Conservation (phyloP, 2,329 filamentous ascomycete species). For the Fusarium sulawesiense region DNA sequence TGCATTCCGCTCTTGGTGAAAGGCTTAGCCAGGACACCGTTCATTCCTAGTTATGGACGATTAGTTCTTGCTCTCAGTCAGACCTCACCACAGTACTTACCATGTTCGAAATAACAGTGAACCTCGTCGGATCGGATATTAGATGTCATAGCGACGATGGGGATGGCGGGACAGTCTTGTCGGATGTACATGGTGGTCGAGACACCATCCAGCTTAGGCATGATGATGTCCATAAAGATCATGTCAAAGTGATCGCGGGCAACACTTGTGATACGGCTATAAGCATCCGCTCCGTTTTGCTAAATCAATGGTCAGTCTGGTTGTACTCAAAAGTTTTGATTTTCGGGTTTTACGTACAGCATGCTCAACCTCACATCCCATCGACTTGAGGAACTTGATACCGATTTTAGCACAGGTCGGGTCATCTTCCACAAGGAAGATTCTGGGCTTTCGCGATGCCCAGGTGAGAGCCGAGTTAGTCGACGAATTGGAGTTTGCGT, state of each 20-base stretch:
- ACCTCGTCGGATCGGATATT: constrained; percentile 98
- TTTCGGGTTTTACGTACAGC: constrained; percentile 62
- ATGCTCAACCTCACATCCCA: constrained; percentile 75
- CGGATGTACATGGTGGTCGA: constrained; percentile 94
- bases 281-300: constrained; percentile 87
- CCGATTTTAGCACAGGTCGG: constrained; percentile 75
- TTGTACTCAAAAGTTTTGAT: neutral
- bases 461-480: constrained; percentile 60
- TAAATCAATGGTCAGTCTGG: constrained; percentile 35
- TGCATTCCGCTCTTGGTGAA: constrained; percentile 91
- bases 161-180: constrained; percentile 82
- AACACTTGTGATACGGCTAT: constrained; percentile 77
- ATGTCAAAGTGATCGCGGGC: constrained; percentile 67
- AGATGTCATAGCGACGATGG: constrained; percentile 98
- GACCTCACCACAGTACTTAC: constrained; percentile 63
- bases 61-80: constrained; percentile 22
- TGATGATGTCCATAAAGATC: constrained; percentile 94
- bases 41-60: constrained; percentile 78
- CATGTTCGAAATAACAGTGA: constrained; percentile 95
- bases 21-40: constrained; percentile 95
- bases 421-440: constrained; percentile 90
- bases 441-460: constrained; percentile 75
- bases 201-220: constrained; percentile 95
- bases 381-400: constrained; percentile 72
- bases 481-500: constrained; percentile 38